Base-by-base conservation (phyloP, 371 early-diverging fungal genomes). In the Actinomortierella wolfii region DNA sequence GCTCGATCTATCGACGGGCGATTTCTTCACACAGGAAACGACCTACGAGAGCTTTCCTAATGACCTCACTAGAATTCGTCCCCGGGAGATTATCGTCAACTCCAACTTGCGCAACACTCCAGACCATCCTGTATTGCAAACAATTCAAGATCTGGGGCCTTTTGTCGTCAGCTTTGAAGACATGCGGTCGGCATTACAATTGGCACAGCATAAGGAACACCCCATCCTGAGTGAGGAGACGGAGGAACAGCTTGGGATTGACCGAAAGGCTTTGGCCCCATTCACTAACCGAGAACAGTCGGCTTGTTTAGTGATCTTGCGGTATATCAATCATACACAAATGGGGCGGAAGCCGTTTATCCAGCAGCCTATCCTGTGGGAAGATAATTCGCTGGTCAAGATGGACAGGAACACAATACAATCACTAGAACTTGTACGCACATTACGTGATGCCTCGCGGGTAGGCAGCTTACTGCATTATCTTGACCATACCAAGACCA, bases 1-100 rank as follows among this genome's bases (percentile, higher is more conserved):
- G 97, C 76, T 89, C 1, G 98, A 97, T 81, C 68, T 97, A 42
- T 88, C 93, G 0, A 94, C 95, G 1, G 98, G 98, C 25, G 95
- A 95, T 49, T 94, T 95, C 61, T 81, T 85, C 46, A 83, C 91
- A 34, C 81, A 89, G 59, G 68, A 79, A 14, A 82, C 89, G 1
- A 67, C 71, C 0, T 28, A 81, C 3, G 66, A 66, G 0, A 62
- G 74, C 0, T 78, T 97, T 14, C 75, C 77, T 5, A 81, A 86
- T 15, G 93, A 94, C 57, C 59, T 95, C 48, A 87, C 90, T 3
- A 86, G 94, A 25, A 92, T 97, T 43, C 82, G 88, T 23, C 97
- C 97, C 0, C 80, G 86, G 21, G 97, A 97, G 74, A 86, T 95
- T 17, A 71, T 97, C 18, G 53, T 92, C 17, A 84, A 85, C 51